Percentiles rank a stretch among this genome's conserved stretches.
phyloP scores from a whole-genome alignment of 2,329 filamentous ascomycete species.

The Parasarocladium wereldwijsianum region DNA sequence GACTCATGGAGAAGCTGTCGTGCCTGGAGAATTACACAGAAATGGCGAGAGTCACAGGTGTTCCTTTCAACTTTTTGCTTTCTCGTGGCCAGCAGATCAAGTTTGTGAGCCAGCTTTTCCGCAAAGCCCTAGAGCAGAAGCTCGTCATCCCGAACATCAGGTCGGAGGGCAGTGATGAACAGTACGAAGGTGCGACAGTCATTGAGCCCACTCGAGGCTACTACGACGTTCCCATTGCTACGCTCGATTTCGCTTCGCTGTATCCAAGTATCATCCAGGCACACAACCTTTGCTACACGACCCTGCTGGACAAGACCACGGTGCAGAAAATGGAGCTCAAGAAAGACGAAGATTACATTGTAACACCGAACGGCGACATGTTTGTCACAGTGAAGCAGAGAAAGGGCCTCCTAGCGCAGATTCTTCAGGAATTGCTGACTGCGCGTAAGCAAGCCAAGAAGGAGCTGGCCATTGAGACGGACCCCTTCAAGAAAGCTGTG shows the following conservation, averaged over 20 bases:
- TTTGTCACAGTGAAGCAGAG: conserved; percentile 81
- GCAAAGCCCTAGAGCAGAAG: conserved; percentile 85
- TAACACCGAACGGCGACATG: conserved; percentile 86
- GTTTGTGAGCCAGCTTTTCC: conserved; percentile 93
- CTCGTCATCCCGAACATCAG: conserved; percentile 83
- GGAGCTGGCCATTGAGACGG: conserved; percentile 75
- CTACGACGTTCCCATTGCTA: conserved; percentile 89
- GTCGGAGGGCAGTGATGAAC: conserved; percentile 59
- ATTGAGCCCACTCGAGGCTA: conserved; percentile 91
- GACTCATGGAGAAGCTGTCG: conserved; percentile 93
- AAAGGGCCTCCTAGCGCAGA: conserved; percentile 85
- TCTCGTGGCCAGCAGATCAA: conserved; percentile 92
- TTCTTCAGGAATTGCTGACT: conserved; percentile 82
- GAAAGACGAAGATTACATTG: conserved; percentile 90
- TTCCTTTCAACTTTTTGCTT: conserved; percentile 90
- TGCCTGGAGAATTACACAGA: conserved; percentile 99
- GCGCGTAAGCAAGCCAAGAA: conserved; percentile 92
- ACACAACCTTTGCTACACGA: conserved; percentile 97
- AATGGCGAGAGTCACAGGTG: conserved; percentile 98
- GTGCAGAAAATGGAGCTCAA: conserved; percentile 63
- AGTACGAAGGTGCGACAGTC: conserved; percentile 95
- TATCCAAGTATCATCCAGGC: conserved; percentile 99
- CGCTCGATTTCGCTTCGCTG: conserved; percentile 94
- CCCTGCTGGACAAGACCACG: conserved; percentile 56
- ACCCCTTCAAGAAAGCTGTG: conserved; percentile 95